These are phyloP conservation scores for Escallonia herrerae DNA, from an alignment of 129 eudicot genomes.

Conservation along the genomic window DNA sequence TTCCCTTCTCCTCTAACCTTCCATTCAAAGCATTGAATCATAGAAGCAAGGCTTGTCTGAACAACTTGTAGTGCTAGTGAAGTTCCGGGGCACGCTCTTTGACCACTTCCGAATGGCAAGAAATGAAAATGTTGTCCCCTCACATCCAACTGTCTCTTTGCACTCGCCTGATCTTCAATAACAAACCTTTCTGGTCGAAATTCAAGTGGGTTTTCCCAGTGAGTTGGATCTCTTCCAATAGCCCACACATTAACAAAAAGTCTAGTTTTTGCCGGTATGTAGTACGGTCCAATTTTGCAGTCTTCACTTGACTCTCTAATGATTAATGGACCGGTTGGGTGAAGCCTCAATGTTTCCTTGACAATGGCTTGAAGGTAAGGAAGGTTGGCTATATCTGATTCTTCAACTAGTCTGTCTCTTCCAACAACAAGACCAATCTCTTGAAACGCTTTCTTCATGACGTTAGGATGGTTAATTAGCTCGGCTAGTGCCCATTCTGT, in stretches of 20 bases:
- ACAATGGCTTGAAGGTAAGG: constrained; percentile 72
- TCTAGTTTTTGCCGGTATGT: constrained; percentile 46
- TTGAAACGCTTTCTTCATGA: constrained; percentile 36
- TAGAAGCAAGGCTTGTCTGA: constrained; percentile 47
- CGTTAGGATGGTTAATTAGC: constrained; percentile 53
- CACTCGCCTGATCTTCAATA: constrained; percentile 13
- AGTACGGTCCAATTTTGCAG: too few species aligned
- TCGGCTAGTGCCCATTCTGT: constrained; percentile 65
- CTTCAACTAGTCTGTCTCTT: constrained; percentile 40
- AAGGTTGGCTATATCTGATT: constrained; percentile 57
- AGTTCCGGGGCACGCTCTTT: constrained; percentile 73
- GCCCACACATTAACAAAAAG: constrained; percentile 60
- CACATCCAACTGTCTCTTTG: constrained; percentile 38
- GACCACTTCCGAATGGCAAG: constrained; percentile 66
- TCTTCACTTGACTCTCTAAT: constrained; percentile 41
- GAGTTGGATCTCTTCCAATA: constrained; percentile 37
- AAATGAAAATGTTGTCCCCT: constrained; percentile 58
- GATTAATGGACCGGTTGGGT: constrained; percentile 54
- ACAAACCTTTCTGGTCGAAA: constrained; percentile 51
- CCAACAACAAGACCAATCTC: constrained; percentile 53
- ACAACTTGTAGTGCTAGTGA: constrained; percentile 46
- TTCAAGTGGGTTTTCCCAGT: constrained; percentile 60
- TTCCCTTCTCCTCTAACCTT: constrained; percentile 41
- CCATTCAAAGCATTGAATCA: constrained; percentile 81
- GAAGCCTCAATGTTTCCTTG: constrained; percentile 62